Evolutionary conservation across 352 stramenopile genomes (phyloP), one percentile per base, ranked within the genome.

Genomic region (Pythium dissotocum): DNA sequence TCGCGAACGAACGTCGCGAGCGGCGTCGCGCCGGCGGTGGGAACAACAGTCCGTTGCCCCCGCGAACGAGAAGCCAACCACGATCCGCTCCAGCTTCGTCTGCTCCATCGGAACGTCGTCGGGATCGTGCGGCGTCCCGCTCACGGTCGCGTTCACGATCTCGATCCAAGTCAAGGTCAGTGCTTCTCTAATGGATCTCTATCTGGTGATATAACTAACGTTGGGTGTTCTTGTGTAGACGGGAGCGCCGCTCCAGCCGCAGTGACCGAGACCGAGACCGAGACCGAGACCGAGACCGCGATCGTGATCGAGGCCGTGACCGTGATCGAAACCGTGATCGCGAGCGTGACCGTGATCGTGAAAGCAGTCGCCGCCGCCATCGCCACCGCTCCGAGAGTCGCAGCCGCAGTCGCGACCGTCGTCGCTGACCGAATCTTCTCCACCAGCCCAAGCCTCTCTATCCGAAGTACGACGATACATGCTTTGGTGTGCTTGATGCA

Each of bases 1-100:
- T 97, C 52, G 63, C 77, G 13, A 77, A 79, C 6, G 61, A 65
- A 7, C 80, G 78, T 21, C 70, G 71, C 33, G 69, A 78, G 14
- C 63, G 63, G 61, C 72, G 69, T 7, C 63, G 48, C 40, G 65
- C 51, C 0, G 53, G 24, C 3, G 58, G 54, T 33, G 70, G 46
- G 1, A 46, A 61, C 38, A 56, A 65, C 18, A 58, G 54, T 51
- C 26, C 46, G 21, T 21, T 54, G 2, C 46, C 35, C 4, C 18
- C 67, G 9, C 35, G 16, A 42, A 33, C 30, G 36, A 36, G 42
- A 65, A 71, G 26, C 28, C 40, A 67, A 4, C 60, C 44, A 54
- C 56, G 51, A 4, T 40, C 52, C 21, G 40, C 40, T 24, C 40
- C 13, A 49, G 3, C 40, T 26, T 6, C 40, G 10, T 30, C 21